Base-by-base conservation (phyloP, 1,139 yeast species). In the Scheffersomyces titani region DNA sequence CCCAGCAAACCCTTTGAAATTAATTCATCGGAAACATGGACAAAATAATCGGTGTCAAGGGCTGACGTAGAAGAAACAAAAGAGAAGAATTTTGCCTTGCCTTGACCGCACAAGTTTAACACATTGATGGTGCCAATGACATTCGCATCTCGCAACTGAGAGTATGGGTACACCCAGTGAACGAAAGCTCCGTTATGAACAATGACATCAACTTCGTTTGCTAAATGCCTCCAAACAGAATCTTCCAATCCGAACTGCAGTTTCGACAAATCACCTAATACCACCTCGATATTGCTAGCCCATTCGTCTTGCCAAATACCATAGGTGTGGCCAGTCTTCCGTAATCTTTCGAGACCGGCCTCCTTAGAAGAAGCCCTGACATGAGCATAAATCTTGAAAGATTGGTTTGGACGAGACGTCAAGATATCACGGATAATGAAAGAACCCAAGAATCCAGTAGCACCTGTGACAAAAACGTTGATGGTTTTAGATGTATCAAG, bases 131-230 rank as follows among this genome's bases (percentile, higher is more conserved):
- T 90, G 53, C 97, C 88, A 60, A 93, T 76, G 46, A 96, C 99
- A 70, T 96, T 96, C 47, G 99, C 96, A 60, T 92, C 97, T 66
- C 98, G 86, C 65, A 96, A 80, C 65, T 90, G 91, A 54, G 89
- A 77, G 74, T 96, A 96, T 50, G 98, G 99, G 71, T 90, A 94
- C 3, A 93, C 97, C 99, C 99, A 96, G 73, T 96, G 99, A 49
- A 96, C 99, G 61, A 93, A 81, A 4, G 99, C 99, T 76, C 98
- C 99, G 67, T 96, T 96, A 73, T 96, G 99, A 60, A 96, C 85
- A 54, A 96, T 87, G 5, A 89, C 88, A 71, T 96, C 99, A 57
- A 93, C 79, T 1, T 78, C 74, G 16, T 82, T 73, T 5, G 86
- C 74, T 59, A 96, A 80, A 5, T 69, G 53, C 1, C 64, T 55